These are phyloP conservation scores for Chalara sp. DNA, from an alignment of 2,329 filamentous ascomycete species.

Conservation along the genomic window DNA sequence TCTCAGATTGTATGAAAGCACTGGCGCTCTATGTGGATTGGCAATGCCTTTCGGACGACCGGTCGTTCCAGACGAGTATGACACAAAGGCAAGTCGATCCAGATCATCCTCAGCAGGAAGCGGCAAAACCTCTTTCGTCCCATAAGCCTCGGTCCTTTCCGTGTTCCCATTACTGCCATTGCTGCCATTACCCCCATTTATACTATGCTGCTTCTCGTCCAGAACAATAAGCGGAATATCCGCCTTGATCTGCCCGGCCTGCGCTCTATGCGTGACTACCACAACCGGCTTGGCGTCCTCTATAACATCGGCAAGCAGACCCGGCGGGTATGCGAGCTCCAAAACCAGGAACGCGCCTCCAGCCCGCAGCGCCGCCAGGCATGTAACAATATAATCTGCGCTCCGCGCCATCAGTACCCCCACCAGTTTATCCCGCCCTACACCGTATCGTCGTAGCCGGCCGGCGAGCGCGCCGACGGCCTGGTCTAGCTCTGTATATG, in stretches of 20 bases:
- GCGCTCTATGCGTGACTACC: constrained; percentile 60
- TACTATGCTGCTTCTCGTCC: constrained; percentile 37
- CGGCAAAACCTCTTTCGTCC: constrained; percentile 38
- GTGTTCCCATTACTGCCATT: no score
- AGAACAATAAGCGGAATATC: constrained; percentile 58
- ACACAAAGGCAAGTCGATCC: constrained; percentile 71
- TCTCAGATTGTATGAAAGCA: constrained; percentile 67
- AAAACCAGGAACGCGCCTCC: constrained; percentile 76
- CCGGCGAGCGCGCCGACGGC: constrained; percentile 59
- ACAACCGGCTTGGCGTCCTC: constrained; percentile 68
- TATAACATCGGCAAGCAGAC: constrained; percentile 67
- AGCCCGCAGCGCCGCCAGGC: constrained; percentile 68
- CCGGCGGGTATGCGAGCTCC: constrained; percentile 71
- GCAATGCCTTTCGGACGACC: constrained; percentile 78
- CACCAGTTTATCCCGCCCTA: constrained; percentile 66
- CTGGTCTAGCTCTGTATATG: constrained; percentile 65
- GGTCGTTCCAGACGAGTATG: constrained; percentile 81
- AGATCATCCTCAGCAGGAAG: constrained; percentile 60
- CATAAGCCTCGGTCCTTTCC: neutral
- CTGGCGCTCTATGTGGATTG: constrained; percentile 68
- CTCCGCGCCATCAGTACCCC: constrained; percentile 70
- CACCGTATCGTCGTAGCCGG: constrained; percentile 59
- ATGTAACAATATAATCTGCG: constrained; percentile 73
- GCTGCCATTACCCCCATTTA: neutral
- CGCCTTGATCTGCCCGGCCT: constrained; percentile 58